Base-by-base conservation (phyloP, 2,329 filamentous ascomycete species). In the Penicillium nordicum region DNA sequence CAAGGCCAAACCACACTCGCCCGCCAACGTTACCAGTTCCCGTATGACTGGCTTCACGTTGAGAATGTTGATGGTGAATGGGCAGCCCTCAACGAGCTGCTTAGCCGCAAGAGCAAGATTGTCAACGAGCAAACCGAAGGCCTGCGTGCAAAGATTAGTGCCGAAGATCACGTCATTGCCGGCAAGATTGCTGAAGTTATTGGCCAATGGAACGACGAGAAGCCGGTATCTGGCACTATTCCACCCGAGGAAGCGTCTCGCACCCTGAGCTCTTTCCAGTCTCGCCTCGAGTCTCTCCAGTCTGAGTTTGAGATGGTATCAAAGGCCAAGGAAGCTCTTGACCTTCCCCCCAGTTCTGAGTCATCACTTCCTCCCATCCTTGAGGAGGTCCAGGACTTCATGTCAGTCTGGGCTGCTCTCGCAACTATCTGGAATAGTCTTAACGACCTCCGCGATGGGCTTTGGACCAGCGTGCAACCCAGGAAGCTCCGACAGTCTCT, bases 321-420 rank as follows among this genome's bases (percentile, higher is more conserved):
- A 6, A 96, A 92, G 73, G 95, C 95, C 3, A 99, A 97, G 75
- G 94, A 99, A 73, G 94, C 94, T 4, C 85, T 99, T 41, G 92
- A 96, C 70, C 83, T 99, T 41, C 89, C 93, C 4, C 83, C 89
- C 3, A 89, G 85, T 53, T 80, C 88, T 0, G 90, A 96, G 65
- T 89, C 88, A 50, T 86, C 88, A n/a, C 84, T 99, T 23, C 82
- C 84, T n/a, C 84, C 88, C 27, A 89, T 97, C 9, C 81, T 97
- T 16, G 93, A 97, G 72, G 94, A 99, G 76, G 92, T 99, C 2
- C 91, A 96, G 60, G 94, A 99, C 74, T 99, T 99, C 79, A 96
- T 96, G 76, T 97, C 93, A 21, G 94, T 99, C 10, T 99, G 94
- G 94, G 90, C 93, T 32, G 93, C 90, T 47, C 79, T 99, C 48